A percentile compares a stretch with the other conserved stretches of the same genome.
These are phyloP conservation scores for Penicillium nordicum DNA, from an alignment of 2,329 filamentous ascomycete species.

Conservation along the genomic window DNA sequence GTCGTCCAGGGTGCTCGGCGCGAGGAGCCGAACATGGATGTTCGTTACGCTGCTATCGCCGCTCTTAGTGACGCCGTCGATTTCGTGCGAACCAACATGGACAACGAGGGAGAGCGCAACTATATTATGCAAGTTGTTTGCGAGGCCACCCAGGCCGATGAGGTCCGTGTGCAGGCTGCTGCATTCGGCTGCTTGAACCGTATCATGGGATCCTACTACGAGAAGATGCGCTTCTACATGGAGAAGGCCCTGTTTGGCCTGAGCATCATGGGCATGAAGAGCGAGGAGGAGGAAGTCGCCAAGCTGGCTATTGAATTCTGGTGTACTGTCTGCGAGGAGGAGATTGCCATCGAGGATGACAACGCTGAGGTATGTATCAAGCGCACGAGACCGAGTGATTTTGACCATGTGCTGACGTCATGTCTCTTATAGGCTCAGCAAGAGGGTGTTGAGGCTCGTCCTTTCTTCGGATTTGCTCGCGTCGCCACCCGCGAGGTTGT, in stretches of 20 bases:
- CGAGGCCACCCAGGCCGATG: slow-evolving; percentile 92
- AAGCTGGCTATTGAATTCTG: slow-evolving; percentile 99
- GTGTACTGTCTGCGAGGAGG: slow-evolving; percentile 99
- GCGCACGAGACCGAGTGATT: not conserved
- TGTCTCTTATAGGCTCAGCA: slow-evolving; percentile 50
- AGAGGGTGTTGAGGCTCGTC: slow-evolving; percentile 78
- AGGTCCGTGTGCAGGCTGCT: slow-evolving; percentile 88
- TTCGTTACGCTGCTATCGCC: slow-evolving; percentile 87
- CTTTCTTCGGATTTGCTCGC: slow-evolving; percentile 92
- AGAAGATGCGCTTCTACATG: slow-evolving; percentile 99
- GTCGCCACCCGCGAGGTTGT: slow-evolving; percentile 93
- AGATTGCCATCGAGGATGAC: slow-evolving; percentile 96
- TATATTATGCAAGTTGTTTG: slow-evolving; percentile 99
- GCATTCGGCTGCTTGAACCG: slow-evolving; percentile 96
- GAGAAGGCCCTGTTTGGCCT: slow-evolving; percentile 98
- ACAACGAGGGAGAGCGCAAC: slow-evolving; percentile 97
- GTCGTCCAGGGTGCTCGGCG: slow-evolving; percentile 97
- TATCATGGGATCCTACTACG: slow-evolving; percentile 98
- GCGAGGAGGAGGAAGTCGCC: slow-evolving; percentile 91
- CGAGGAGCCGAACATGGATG: slow-evolving; percentile 87
- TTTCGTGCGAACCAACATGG: slow-evolving; percentile 97
- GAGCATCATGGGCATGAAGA: slow-evolving; percentile 98
- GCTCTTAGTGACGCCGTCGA: slow-evolving; percentile 95
- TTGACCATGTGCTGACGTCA: not conserved
- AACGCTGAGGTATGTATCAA: slow-evolving; percentile 66